Conservation (phyloP, 371 early-diverging fungal species). For the Chytridium lagenaria region DNA sequence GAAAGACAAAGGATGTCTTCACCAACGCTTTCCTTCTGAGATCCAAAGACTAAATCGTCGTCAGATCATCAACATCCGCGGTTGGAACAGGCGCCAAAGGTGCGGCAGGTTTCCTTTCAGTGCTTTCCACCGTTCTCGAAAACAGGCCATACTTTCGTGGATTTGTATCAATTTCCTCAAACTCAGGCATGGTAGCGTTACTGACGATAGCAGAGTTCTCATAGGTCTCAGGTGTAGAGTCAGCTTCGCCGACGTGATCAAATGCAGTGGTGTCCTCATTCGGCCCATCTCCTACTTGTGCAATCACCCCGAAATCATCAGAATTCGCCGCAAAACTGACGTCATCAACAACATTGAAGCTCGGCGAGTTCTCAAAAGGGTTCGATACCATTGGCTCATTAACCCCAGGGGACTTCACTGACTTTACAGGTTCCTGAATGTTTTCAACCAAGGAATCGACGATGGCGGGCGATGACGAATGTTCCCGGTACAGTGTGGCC, state of each 20-base stretch:
- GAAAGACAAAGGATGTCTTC: too few relatives aligned
- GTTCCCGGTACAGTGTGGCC: neutral
- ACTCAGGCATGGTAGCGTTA: neutral
- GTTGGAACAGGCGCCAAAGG: neutral
- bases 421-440: neutral
- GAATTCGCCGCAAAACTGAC: neutral
- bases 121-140: neutral
- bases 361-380: neutral
- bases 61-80: constrained; percentile 7
- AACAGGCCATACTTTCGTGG: constrained; percentile 21
- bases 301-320: neutral
- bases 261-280: too few relatives aligned
- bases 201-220: too few relatives aligned
- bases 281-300: neutral
- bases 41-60: constrained; percentile 6
- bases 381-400: neutral
- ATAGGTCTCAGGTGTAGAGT: too few relatives aligned
- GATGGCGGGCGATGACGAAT: constrained; percentile 7
- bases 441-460: neutral
- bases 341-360: neutral
- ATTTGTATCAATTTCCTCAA: constrained; percentile 21
- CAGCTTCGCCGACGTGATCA: too few relatives aligned
- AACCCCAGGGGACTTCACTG: neutral
- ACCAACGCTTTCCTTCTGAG: too few relatives aligned
- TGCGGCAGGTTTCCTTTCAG: neutral